A percentile compares a stretch with the other conserved stretches of the same genome.
Evolutionary conservation across 371 early-diverging fungal genomes (phyloP).

Genomic region (Funneliformis caledonium): DNA sequence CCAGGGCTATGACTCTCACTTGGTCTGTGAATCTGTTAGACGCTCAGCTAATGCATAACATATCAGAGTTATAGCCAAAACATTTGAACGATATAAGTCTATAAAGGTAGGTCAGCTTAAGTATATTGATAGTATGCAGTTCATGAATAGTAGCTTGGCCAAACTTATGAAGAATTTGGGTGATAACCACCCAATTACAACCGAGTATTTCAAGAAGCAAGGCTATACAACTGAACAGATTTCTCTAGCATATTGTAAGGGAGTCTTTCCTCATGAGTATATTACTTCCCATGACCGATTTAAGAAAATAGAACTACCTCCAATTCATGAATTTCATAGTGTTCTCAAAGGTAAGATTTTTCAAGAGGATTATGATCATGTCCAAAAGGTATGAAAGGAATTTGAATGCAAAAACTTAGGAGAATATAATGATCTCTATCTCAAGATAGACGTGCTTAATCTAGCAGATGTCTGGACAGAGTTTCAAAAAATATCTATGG

Average conservation of each 20-base stretch:
- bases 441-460: neutral
- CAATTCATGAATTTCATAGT: slow-evolving; percentile 19
- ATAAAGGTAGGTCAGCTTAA: too few relatives aligned
- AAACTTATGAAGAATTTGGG: neutral
- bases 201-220: neutral
- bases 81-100: too few relatives aligned
- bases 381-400: neutral
- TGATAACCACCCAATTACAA: too few relatives aligned
- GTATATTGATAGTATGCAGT: neutral
- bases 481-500: too few relatives aligned
- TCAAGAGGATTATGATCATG: neutral
- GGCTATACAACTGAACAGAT: neutral
- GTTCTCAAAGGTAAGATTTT: neutral
- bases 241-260: neutral
- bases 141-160: slow-evolving; percentile 13
- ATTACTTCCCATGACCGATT: neutral
- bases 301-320: neutral
- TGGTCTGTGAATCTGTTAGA: too few relatives aligned
- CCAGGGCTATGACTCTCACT: too few relatives aligned
- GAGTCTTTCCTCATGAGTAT: neutral
- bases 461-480: neutral
- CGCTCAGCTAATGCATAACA: too few relatives aligned
- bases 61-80: too few relatives aligned
- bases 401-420: neutral
- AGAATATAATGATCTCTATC: too few relatives aligned